Base-by-base conservation (phyloP, 1,139 yeast species). In the Arxiozyma bovina region DNA sequence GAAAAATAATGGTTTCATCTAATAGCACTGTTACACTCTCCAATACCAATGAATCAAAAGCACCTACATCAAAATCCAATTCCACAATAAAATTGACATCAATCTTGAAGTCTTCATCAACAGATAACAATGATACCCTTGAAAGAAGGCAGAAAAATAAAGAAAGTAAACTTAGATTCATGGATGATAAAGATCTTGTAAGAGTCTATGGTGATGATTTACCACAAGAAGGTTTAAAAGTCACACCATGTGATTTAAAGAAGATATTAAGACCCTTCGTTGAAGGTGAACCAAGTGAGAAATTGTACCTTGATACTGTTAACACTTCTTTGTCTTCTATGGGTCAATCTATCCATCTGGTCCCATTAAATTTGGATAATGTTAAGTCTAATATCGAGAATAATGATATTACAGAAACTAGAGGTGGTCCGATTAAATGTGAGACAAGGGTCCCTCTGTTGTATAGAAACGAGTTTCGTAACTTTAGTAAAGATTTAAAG, bases 201-300 rank as follows among this genome's bases (percentile, higher is more conserved):
- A 63, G 63, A 41, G 63, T 68, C 1, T 68, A 61, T 55, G 72
- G 72, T 54, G 70, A 67, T 45, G 72, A 61, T 43, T 54, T 68
- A 17, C 71, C 72, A 6, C 51, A 53, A 34, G 54, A 57, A 3
- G 72, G 72, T 44, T 50, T 67, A 47, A 54, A 55, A 30, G 65
- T 68, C 6, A 60, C 70, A 3, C 69, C 71, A 17, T 55, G 52
- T 11, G 63, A 66, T 43, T 55, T 68, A 52, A 67, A 66, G 50
- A 67, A 66, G 46, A 58, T 68, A 5, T 55, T 68, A 30, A 66
- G 66, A 50, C 71, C 71, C 9, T 68, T 65, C 53, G 63, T 60
- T 45, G 69, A 64, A 43, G 70, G 70, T 27, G 70, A 67, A 57
- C 71, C 72, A 17, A 60, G 64, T 50, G 72, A 68, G 56, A 57